These are phyloP conservation scores for Priceomyces fermenticarens DNA, from an alignment of 805 yeast genomes.

Conservation along the genomic window DNA sequence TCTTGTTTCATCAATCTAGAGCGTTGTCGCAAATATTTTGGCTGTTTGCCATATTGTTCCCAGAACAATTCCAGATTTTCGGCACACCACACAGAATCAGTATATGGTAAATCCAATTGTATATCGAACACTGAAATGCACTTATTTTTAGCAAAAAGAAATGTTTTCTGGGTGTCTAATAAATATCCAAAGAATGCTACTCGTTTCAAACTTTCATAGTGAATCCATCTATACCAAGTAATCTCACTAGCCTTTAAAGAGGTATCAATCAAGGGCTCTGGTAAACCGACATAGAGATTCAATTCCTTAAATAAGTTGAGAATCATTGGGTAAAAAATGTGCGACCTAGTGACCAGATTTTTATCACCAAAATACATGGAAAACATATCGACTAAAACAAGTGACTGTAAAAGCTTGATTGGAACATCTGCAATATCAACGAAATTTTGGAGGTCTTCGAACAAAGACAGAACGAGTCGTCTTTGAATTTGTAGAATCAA, in stretches of 20 bases:
- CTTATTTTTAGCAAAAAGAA: constrained; percentile 26
- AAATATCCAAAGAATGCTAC: constrained; percentile 40
- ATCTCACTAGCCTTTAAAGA: too few relatives aligned
- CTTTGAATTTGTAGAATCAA: constrained; percentile 7
- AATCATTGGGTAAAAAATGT: constrained; percentile 9
- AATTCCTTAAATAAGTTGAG: constrained; percentile 7
- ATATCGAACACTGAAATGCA: constrained; percentile 41
- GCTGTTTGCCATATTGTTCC: constrained; percentile 7
- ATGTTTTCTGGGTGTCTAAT: constrained; percentile 38
- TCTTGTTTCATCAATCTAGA: background rate
- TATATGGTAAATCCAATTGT: constrained; percentile 42
- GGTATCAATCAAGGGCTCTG: constrained; percentile 6
- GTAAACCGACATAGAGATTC: constrained; percentile 6
- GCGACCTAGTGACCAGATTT: constrained; percentile 5
- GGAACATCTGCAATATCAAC: constrained; percentile 9
- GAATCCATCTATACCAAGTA: constrained; percentile 46
- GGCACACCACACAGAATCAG: constrained; percentile 46
- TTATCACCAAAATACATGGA: constrained; percentile 9
- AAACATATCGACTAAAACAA: constrained; percentile 8
- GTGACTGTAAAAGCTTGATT: constrained; percentile 6
- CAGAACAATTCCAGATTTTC: constrained; percentile 17
- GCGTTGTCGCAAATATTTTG: background rate
- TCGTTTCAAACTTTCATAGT: constrained; percentile 44
- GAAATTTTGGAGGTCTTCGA: too few relatives aligned
- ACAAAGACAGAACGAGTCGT: too few relatives aligned